These are phyloP conservation scores for Triangularia verruculosa DNA, from an alignment of 2,329 filamentous ascomycete genomes.

Conservation along the genomic window DNA sequence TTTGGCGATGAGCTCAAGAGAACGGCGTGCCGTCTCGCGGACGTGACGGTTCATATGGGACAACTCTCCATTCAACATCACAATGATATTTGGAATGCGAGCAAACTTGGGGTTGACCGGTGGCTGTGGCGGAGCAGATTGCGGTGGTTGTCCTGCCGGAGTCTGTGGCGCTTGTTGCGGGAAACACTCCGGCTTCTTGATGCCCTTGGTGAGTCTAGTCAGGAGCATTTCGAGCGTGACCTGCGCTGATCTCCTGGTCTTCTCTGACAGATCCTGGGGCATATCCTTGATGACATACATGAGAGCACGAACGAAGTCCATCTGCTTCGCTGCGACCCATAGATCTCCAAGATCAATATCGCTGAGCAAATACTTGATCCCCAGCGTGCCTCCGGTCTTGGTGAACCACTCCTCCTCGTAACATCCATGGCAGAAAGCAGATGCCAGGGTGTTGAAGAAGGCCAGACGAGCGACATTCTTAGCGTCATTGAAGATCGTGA, in stretches of 20 bases:
- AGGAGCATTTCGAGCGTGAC: conserved; percentile 78
- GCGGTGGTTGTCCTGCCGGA: conserved; percentile 39
- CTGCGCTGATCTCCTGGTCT: conserved; percentile 79
- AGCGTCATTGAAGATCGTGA: conserved; percentile 73
- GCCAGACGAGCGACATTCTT: conserved; percentile 70
- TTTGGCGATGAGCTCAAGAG: conserved; percentile 76
- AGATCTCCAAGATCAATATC: conserved; percentile 78
- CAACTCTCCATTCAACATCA: conserved; percentile 81
- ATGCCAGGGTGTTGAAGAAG: conserved; percentile 81
- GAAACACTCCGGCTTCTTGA: conserved; percentile 69
- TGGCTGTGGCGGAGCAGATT: conserved; percentile 41
- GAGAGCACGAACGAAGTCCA: conserved; percentile 85
- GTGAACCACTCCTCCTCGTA: conserved; percentile 99
- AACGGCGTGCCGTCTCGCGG: conserved; percentile 78
- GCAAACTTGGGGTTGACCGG: conserved; percentile 40
- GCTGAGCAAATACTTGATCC: conserved; percentile 83
- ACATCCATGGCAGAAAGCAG: conserved; percentile 88
- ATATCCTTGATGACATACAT: conserved; percentile 99
- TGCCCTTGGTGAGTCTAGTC: conserved; percentile 71
- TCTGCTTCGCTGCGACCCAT: conserved; percentile 80
- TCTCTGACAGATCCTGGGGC: conserved; percentile 87
- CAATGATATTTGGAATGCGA: conserved; percentile 73
- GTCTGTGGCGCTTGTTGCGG: conserved; percentile 42
- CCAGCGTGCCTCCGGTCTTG: conserved; percentile 87
- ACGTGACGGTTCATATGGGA: conserved; percentile 96